Conservation (phyloP, 345 rosid species). For the Euphorbia lathyris region DNA sequence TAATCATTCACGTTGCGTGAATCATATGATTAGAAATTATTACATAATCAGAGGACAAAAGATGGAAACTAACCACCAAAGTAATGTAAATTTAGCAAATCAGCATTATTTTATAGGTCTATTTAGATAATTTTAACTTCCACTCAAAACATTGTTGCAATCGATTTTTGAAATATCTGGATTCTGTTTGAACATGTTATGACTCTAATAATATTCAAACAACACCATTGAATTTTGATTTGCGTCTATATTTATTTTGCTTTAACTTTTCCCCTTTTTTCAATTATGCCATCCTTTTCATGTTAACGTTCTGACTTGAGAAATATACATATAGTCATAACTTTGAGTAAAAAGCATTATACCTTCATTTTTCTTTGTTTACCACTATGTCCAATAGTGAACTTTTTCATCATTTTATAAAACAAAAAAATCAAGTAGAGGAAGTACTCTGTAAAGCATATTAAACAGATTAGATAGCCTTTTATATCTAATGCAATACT, state of each 20-base stretch:
- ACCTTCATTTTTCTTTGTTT: neutral
- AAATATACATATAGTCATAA: neutral
- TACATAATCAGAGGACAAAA: neutral
- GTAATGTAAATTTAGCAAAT: neutral
- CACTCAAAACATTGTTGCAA: neutral
- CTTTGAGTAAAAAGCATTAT: neutral
- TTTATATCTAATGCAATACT: conserved; percentile 22
- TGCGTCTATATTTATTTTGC: neutral
- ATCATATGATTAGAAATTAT: neutral
- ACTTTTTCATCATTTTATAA: neutral
- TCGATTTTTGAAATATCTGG: neutral
- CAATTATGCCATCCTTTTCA: neutral
- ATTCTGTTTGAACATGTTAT: neutral
- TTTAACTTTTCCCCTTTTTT: neutral
- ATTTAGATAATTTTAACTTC: neutral
- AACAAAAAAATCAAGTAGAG: neutral
- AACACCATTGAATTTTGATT: neutral
- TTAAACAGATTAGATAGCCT: conserved; percentile 2
- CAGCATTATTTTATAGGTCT: neutral
- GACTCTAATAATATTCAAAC: neutral
- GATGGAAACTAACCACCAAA: neutral
- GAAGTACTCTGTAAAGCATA: neutral
- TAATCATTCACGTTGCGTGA: conserved; percentile 1
- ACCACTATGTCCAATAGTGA: neutral
- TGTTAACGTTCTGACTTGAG: neutral